Conservation (phyloP, 192 early-diverging fungal genomes). For the Glomus cerebriforme region DNA sequence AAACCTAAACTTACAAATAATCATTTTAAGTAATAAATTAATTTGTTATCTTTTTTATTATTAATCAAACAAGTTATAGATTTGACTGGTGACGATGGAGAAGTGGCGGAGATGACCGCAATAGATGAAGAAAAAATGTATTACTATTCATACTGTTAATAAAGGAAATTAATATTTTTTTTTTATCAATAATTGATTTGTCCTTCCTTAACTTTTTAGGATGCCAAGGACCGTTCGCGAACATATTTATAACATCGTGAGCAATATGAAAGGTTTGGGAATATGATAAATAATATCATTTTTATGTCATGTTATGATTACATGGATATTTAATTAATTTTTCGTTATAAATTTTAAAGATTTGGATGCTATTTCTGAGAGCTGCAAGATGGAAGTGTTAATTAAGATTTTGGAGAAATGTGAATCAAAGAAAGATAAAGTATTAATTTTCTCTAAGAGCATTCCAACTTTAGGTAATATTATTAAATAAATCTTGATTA, state of each 20-base stretch:
- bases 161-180: neutral
- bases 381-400: slow-evolving; percentile 56
- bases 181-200: neutral
- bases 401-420: slow-evolving; percentile 58
- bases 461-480: slow-evolving; percentile 64
- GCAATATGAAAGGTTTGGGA: neutral
- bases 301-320: neutral
- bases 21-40: neutral
- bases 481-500: neutral
- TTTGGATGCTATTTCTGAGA: neutral
- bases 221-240: neutral
- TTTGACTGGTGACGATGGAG: slow-evolving; percentile 26
- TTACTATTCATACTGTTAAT: neutral
- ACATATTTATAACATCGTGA: neutral
- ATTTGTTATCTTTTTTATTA: neutral
- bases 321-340: neutral
- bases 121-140: slow-evolving; percentile 29
- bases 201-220: neutral
- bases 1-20: neutral
- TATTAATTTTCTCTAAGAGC: slow-evolving; percentile 73
- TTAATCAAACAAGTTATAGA: neutral
- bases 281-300: no score
- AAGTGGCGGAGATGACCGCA: slow-evolving; percentile 23
- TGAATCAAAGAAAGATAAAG: slow-evolving; percentile 57
- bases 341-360: slow-evolving; percentile 35